Conservation (phyloP, 768 basidiomycete species). For the Hericium erinaceus region DNA sequence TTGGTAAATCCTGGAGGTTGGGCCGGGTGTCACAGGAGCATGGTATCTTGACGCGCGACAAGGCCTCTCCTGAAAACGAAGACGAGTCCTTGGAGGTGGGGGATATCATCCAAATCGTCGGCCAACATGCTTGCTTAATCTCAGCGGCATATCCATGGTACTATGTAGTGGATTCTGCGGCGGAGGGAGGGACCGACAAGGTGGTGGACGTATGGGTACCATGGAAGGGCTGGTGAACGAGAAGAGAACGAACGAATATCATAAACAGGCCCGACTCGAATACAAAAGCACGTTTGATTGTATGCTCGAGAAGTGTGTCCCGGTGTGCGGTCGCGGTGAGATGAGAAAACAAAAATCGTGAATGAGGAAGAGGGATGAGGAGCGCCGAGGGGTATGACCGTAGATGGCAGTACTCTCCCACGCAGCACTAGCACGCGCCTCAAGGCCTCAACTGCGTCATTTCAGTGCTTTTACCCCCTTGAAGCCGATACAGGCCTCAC, state of each 20-base stretch:
- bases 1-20: conserved; percentile 56
- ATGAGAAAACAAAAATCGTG: too few species aligned
- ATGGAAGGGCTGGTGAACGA: conserved; percentile 77
- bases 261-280: background rate
- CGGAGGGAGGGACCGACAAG: conserved; percentile 30
- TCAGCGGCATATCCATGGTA: conserved; percentile 77
- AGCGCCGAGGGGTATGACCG: too few species aligned
- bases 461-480: too few species aligned
- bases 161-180: conserved; percentile 64
- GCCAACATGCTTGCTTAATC: conserved; percentile 82
- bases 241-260: background rate
- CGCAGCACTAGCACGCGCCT: too few species aligned
- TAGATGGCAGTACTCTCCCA: too few species aligned
- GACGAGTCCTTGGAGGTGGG: conserved; percentile 39
- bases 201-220: conserved; percentile 83
- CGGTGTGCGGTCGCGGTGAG: too few species aligned
- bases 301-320: background rate
- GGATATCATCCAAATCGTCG: conserved; percentile 59
- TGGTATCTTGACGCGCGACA: conserved; percentile 48
- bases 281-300: background rate
- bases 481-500: too few species aligned
- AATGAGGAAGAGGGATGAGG: too few species aligned
- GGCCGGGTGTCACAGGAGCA: conserved; percentile 73
- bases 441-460: too few species aligned
- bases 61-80: conserved; percentile 3